Base-by-base conservation (phyloP, 768 basidiomycete species). In the Panaeolus cyanescens region DNA sequence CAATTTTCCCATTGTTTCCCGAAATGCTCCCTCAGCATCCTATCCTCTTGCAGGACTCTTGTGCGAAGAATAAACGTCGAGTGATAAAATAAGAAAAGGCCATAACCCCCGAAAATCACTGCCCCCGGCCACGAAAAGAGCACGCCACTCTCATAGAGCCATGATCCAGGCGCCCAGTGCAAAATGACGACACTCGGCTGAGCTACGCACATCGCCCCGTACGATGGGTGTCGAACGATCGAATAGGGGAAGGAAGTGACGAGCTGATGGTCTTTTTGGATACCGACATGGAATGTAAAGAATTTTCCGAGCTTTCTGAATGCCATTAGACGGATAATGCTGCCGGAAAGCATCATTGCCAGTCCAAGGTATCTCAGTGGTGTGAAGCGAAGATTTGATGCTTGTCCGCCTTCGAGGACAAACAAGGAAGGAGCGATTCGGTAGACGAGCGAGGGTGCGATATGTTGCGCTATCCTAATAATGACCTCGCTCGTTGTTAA, bases 191-290 rank as follows among this genome's bases (percentile, higher is more conserved):
- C 65, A 12, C 62, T 60, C 2, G 55, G 17, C 15, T 62, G 58
- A 1, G 60, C 40, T 28, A 72, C 59, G 13, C 78, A 36, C 15
- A 79, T 69, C 5, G 77, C 79, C 4, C 73, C 67, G 60, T 82
- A 82, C 40, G 77, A 73, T 0, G 81, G 82, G 62, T 83, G 82
- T 54, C 82, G 74, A 15, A 80, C 78, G n/a, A 74, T 55, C 5
- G 75, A 59, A 64, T 83, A 83, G 2, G 79, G 82, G 1, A 80
- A 80, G 3, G 70, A 74, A 0, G 74, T 78, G 0, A 82, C 69
- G n/a, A 84, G 71, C 56, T 68, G 66, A 59, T 83, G 83, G 58
- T 77, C 69, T 22, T 71, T 66, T 54, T 74, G 75, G 17, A 83
- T 78, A 67, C 74, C 75, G 19, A 64, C 59, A 22, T 69, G 65